These are phyloP conservation scores for Cladosporium oxysporum DNA, from an alignment of 2,329 filamentous ascomycete species.

Conservation along the genomic window DNA sequence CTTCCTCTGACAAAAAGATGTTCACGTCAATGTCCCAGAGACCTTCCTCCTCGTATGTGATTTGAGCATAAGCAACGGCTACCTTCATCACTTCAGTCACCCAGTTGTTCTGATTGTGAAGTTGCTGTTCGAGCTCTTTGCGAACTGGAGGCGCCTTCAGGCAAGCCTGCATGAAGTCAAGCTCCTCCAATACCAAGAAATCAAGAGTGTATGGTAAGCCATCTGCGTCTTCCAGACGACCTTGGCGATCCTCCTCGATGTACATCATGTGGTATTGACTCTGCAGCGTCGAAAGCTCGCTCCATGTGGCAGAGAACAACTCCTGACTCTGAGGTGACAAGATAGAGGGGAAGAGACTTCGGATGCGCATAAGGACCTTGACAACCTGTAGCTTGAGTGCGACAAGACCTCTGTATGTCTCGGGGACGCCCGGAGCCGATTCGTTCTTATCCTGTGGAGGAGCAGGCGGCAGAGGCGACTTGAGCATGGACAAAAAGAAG, in stretches of 20 bases:
- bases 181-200: slow-evolving; percentile 87
- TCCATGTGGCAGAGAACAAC: slow-evolving; percentile 87
- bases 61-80: slow-evolving; percentile 80
- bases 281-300: slow-evolving; percentile 76
- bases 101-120: slow-evolving; percentile 69
- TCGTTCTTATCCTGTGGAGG: slow-evolving; percentile 63
- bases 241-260: slow-evolving; percentile 81
- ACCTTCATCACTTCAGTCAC: slow-evolving; percentile 85
- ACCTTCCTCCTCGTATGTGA: slow-evolving; percentile 88
- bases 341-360: slow-evolving; percentile 77
- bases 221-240: slow-evolving; percentile 85
- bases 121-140: slow-evolving; percentile 80
- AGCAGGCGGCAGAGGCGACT: slow-evolving; percentile 67
- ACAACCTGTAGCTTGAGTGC: slow-evolving; percentile 91
- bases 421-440: slow-evolving; percentile 56
- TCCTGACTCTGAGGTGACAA: slow-evolving; percentile 78
- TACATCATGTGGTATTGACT: slow-evolving; percentile 78
- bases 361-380: slow-evolving; percentile 84
- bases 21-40: slow-evolving; percentile 97
- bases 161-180: slow-evolving; percentile 92
- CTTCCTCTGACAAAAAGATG: slow-evolving; percentile 91
- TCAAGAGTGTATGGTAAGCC: slow-evolving; percentile 92
- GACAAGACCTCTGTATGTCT: slow-evolving; percentile 77
- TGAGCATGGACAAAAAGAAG: slow-evolving; percentile 80
- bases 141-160: slow-evolving; percentile 85